Percentiles rank a stretch among this genome's conserved stretches.
These are phyloP conservation scores for Nepenthes gracilis DNA, from an alignment of 148 eudicot genomes.

Conservation along the genomic window DNA sequence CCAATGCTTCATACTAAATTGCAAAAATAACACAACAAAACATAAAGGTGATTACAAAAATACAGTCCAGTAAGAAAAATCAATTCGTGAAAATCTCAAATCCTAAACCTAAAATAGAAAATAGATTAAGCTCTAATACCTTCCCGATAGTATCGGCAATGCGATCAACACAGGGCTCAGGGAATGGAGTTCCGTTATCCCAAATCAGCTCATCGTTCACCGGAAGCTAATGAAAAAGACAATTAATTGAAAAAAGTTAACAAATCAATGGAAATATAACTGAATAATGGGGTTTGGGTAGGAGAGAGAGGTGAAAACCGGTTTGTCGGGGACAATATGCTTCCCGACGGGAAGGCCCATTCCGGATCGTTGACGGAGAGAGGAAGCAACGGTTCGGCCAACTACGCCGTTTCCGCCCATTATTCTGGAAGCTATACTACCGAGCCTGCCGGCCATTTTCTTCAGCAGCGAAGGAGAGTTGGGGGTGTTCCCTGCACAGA, in stretches of 20 bases:
- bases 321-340: slow-evolving; percentile 79
- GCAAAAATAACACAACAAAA: not conserved
- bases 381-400: slow-evolving; percentile 41
- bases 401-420: slow-evolving; percentile 75
- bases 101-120: slow-evolving; percentile 8
- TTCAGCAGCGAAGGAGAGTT: too few species aligned
- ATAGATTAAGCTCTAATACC: slow-evolving; percentile 17
- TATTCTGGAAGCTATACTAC: slow-evolving; percentile 53
- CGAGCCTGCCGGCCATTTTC: slow-evolving; percentile 64
- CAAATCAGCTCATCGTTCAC: slow-evolving; percentile 77
- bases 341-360: slow-evolving; percentile 95
- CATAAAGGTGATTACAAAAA: not conserved
- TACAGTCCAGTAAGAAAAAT: not conserved
- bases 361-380: slow-evolving; percentile 76
- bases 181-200: slow-evolving; percentile 87
- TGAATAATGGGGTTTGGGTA: not conserved
- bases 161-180: slow-evolving; percentile 91
- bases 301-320: slow-evolving; percentile 21
- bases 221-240: slow-evolving; percentile 26
- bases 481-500: too few species aligned
- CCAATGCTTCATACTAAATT: slow-evolving; percentile 84
- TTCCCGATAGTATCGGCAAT: slow-evolving; percentile 89
- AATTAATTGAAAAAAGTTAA: not conserved
- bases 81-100: not conserved
- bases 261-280: not conserved